phyloP scores from a whole-genome alignment of 2,329 filamentous ascomycete species.

The Alternaria sp. region DNA sequence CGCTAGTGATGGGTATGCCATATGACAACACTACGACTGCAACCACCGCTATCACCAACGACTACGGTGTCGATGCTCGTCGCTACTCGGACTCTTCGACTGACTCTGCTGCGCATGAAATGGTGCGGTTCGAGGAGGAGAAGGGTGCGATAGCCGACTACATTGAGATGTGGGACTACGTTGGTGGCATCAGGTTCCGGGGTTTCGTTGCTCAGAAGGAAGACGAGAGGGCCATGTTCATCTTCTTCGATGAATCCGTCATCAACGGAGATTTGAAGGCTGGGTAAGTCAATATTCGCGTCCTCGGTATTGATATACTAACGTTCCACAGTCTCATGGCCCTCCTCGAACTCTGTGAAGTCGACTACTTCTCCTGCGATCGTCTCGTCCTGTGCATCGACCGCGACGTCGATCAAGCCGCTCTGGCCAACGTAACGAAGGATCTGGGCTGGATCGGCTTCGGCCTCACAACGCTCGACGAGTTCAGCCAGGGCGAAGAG shows the following conservation, averaged over 20 bases:
- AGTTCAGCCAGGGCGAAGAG: slow-evolving; percentile 69
- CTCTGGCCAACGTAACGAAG: slow-evolving; percentile 73
- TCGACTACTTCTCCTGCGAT: slow-evolving; percentile 72
- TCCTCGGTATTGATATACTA: slow-evolving; percentile 8
- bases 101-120: slow-evolving; percentile 45
- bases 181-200: slow-evolving; percentile 81
- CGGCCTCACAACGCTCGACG: slow-evolving; percentile 78
- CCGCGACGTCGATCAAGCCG: slow-evolving; percentile 66
- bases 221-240: slow-evolving; percentile 77
- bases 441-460: slow-evolving; percentile 95
- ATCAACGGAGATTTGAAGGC: slow-evolving; percentile 82
- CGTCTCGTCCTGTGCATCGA: slow-evolving; percentile 83
- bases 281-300: slow-evolving; percentile 66
- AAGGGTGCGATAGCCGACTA: slow-evolving; percentile 62
- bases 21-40: slow-evolving; percentile 5
- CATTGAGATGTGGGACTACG: slow-evolving; percentile 86
- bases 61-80: slow-evolving; percentile 37
- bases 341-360: slow-evolving; percentile 84
- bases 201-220: slow-evolving; percentile 79
- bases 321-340: slow-evolving; percentile 67
- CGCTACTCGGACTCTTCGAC: slow-evolving; percentile 29
- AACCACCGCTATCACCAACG: slow-evolving; percentile 38
- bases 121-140: slow-evolving; percentile 16
- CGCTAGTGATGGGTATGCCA: slow-evolving; percentile 81
- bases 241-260: slow-evolving; percentile 81